These are phyloP conservation scores for Candida gorgasii DNA, from an alignment of 805 yeast species.

Conservation along the genomic window DNA sequence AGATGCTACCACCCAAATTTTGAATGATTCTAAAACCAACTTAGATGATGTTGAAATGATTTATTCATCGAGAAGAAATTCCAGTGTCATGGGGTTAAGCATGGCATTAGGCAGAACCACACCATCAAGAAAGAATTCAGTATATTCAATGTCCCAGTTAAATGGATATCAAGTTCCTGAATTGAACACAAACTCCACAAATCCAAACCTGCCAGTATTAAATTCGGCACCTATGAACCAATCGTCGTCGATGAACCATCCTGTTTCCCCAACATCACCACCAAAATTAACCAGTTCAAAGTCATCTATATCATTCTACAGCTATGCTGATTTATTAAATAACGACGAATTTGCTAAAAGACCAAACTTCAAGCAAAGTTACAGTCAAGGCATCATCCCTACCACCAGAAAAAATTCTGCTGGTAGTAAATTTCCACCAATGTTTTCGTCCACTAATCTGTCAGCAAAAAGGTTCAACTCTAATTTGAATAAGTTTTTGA, in stretches of 20 bases:
- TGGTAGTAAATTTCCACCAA: constrained; percentile 2
- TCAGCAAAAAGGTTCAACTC: constrained; percentile 15
- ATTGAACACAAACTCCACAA: constrained; percentile 9
- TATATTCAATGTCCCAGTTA: constrained; percentile 23
- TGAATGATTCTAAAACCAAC: constrained; percentile 59
- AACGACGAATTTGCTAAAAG: constrained; percentile 67
- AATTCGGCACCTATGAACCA: constrained; percentile 4
- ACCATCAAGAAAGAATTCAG: constrained; percentile 42
- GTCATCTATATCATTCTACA: constrained; percentile 55
- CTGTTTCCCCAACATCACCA: constrained; percentile 36
- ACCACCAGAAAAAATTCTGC: constrained; percentile 19
- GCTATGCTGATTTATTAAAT: constrained; percentile 77
- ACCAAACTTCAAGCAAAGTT: constrained; percentile 51
- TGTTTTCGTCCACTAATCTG: neutral
- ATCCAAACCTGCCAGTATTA: constrained; percentile 7
- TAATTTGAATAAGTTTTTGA: constrained; percentile 21
- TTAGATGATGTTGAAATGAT: constrained; percentile 73
- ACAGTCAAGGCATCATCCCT: constrained; percentile 35
- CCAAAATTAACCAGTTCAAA: constrained; percentile 38
- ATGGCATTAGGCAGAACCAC: constrained; percentile 48
- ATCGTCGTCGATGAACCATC: constrained; percentile 8
- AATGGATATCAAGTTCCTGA: constrained; percentile 15
- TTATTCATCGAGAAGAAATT: constrained; percentile 55
- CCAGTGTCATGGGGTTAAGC: constrained; percentile 50
- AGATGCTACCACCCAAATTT: constrained; percentile 70